These are phyloP conservation scores for Xylaria digitata DNA, from an alignment of 2,329 filamentous ascomycete genomes.

Conservation along the genomic window DNA sequence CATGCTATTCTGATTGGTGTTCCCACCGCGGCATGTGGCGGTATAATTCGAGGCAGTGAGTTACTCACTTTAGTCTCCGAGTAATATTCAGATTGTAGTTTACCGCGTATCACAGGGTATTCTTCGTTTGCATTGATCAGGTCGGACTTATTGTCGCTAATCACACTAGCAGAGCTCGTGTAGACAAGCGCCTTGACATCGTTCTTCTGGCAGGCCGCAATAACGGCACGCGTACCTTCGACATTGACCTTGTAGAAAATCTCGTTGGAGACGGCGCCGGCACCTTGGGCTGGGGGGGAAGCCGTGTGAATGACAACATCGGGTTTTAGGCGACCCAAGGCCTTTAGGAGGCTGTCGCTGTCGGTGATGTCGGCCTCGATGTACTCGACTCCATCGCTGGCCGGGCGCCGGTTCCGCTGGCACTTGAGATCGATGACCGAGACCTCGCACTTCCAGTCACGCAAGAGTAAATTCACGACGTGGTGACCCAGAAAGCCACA, in stretches of 20 bases:
- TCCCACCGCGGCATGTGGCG: background rate
- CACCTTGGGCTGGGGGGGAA: constrained; percentile 70
- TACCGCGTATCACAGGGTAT: constrained; percentile 79
- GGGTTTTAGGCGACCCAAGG: constrained; percentile 76
- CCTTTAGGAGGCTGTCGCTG: constrained; percentile 65
- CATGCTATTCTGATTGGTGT: background rate
- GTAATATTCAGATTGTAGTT: constrained; percentile 82
- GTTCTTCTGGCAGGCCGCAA: constrained; percentile 76
- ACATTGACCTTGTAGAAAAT: constrained; percentile 87
- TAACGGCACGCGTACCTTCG: constrained; percentile 81
- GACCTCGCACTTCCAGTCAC: constrained; percentile 69
- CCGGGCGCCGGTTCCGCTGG: constrained; percentile 72
- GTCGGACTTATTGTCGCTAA: constrained; percentile 83
- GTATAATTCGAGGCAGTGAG: background rate
- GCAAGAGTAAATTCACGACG: constrained; percentile 78
- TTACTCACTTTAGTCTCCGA: constrained; percentile 82
- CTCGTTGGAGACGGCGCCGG: constrained; percentile 64
- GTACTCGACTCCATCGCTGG: constrained; percentile 70
- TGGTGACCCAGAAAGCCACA: constrained; percentile 88
- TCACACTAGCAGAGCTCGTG: constrained; percentile 87
- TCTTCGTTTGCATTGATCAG: constrained; percentile 87
- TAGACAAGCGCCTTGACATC: constrained; percentile 87
- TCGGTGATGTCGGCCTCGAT: constrained; percentile 83
- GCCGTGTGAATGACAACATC: constrained; percentile 93
- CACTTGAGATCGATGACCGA: constrained; percentile 80